phyloP scores from a whole-genome alignment of 345 rosid species.

The Pistacia vera region DNA sequence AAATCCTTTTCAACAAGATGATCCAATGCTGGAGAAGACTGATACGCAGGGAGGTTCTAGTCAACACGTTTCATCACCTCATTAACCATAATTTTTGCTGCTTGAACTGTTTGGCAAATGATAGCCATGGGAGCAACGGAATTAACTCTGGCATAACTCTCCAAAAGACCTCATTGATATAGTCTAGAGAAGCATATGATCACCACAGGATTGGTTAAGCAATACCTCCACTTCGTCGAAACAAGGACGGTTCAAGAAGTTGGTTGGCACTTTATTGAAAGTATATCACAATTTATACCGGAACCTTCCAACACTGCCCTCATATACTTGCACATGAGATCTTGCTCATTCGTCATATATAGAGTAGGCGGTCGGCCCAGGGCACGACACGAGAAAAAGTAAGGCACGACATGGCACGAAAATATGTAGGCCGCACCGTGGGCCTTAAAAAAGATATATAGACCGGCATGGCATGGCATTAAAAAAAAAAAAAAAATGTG shows the following conservation, averaged over 20 bases:
- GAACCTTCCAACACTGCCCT: conserved; percentile 46
- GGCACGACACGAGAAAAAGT: no score
- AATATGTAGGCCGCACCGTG: no score
- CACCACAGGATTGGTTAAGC: conserved; percentile 18
- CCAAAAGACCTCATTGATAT: conserved; percentile 56
- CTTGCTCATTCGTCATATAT: conserved; percentile 20
- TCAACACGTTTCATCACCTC: conserved; percentile 57
- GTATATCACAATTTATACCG: conserved; percentile 55
- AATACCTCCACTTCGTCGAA: conserved; percentile 36
- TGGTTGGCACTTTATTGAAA: conserved; percentile 39
- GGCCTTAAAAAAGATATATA: no score
- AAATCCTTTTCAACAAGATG: conserved; percentile 53
- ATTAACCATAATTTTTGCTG: conserved; percentile 29
- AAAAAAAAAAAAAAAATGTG: no score
- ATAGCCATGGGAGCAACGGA: conserved; percentile 39
- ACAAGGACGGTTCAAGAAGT: conserved; percentile 39
- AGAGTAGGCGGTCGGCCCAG: no score
- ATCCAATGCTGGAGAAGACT: conserved; percentile 37
- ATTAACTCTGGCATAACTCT: conserved; percentile 37
- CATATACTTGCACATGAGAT: conserved; percentile 39
- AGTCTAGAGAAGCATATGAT: conserved; percentile 53
- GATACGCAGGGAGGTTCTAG: conserved; percentile 35
- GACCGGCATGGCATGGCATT: no score
- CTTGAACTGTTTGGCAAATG: conserved; percentile 33
- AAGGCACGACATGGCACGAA: no score